Conservation (phyloP, 2,329 filamentous ascomycete species). For the Xylaria sp. region DNA sequence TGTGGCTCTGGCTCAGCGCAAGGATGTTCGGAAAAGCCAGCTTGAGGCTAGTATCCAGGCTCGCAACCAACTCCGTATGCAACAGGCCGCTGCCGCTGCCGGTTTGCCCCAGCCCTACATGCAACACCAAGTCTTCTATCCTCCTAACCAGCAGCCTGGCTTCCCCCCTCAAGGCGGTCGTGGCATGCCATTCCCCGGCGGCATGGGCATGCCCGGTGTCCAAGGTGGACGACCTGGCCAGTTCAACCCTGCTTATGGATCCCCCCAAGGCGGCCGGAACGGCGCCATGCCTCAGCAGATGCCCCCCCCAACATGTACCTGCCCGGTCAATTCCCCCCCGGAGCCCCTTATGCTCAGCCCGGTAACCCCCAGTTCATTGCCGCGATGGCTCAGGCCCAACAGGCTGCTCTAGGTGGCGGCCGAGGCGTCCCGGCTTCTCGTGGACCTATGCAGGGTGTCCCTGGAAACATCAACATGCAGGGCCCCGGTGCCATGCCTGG, state of each 20-base stretch:
- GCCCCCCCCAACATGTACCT: conserved; percentile 81
- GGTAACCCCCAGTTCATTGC: conserved; percentile 74
- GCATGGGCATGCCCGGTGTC: conserved; percentile 62
- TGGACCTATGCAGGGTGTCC: conserved; percentile 70
- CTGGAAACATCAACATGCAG: conserved; percentile 59
- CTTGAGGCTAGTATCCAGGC: conserved; percentile 99
- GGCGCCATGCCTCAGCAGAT: conserved; percentile 75
- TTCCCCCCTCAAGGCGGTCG: conserved; percentile 62
- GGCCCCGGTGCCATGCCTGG: conserved; percentile 47
- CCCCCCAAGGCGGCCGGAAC: conserved; percentile 82
- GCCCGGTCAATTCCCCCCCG: conserved; percentile 73
- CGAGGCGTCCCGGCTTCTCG: conserved; percentile 60
- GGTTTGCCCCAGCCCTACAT: conserved; percentile 86
- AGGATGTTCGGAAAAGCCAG: conserved; percentile 99
- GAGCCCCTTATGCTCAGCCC: conserved; percentile 71
- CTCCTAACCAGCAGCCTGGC: conserved; percentile 70
- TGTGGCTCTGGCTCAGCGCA: conserved; percentile 95
- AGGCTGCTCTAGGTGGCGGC: conserved; percentile 54
- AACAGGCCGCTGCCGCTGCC: conserved; percentile 87
- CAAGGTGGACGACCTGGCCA: conserved; percentile 80
- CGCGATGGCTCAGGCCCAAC: conserved; percentile 74
- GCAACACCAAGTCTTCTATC: conserved; percentile 88
- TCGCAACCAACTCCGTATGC: conserved; percentile 96
- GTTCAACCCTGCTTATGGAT: conserved; percentile 71
- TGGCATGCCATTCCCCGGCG: conserved; percentile 58